phyloP scores from a whole-genome alignment of 805 yeast genomes.

The Wickerhamomyces tratensis region DNA sequence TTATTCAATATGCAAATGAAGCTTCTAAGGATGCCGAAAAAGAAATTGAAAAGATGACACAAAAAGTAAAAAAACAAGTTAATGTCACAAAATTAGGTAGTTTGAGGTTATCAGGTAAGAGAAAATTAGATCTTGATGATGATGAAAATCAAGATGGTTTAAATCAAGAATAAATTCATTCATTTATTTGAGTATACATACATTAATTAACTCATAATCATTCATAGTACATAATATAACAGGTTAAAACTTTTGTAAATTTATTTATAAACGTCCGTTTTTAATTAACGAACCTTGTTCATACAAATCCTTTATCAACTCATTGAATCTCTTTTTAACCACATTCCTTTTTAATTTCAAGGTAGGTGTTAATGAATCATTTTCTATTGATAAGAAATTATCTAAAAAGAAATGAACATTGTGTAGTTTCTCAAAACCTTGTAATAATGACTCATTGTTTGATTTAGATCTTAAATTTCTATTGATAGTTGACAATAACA shows the following conservation, averaged over 20 bases:
- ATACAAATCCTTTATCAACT: conserved; percentile 31
- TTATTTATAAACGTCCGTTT: background rate
- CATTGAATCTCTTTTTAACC: conserved; percentile 31
- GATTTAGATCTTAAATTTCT: too few relatives aligned
- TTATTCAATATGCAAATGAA: conserved; percentile 83
- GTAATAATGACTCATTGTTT: conserved; percentile 6
- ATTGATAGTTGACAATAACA: too few relatives aligned
- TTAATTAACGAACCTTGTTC: conserved; percentile 26
- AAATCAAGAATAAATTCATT: conserved; percentile 13
- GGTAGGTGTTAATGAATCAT: conserved; percentile 62
- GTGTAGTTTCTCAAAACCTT: conserved; percentile 57
- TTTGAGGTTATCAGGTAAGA: conserved; percentile 58
- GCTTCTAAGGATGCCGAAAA: conserved; percentile 80
- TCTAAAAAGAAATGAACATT: conserved; percentile 44
- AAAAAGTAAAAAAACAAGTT: conserved; percentile 73
- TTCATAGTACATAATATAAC: too few relatives aligned
- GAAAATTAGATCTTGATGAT: conserved; percentile 56
- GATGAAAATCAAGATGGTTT: conserved; percentile 33
- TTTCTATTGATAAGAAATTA: conserved; percentile 44
- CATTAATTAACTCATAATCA: background rate
- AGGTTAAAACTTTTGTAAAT: too few relatives aligned
- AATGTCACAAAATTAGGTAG: conserved; percentile 70
- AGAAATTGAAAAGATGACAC: conserved; percentile 85
- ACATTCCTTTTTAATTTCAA: conserved; percentile 42
- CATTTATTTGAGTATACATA: conserved; percentile 3